A percentile compares a stretch with the other conserved stretches of the same genome.
These are phyloP conservation scores for Garcia nutans DNA, from an alignment of 345 rosid genomes.

Conservation along the genomic window DNA sequence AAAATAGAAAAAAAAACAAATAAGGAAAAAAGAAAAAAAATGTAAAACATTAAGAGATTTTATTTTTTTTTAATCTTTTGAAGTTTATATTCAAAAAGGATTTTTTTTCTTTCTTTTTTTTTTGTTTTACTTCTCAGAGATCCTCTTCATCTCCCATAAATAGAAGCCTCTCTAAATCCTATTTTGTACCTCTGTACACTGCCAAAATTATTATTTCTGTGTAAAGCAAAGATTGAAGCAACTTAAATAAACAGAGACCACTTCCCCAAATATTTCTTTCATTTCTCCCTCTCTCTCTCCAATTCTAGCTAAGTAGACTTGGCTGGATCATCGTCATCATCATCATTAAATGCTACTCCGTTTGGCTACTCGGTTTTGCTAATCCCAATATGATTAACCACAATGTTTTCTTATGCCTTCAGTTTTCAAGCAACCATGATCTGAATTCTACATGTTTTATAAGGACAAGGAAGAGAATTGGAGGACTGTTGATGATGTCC, in stretches of 20 bases:
- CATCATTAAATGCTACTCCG: neutral
- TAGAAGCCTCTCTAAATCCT: constrained; percentile 16
- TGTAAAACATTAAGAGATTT: neutral
- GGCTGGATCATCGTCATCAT: neutral
- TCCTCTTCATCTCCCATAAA: constrained; percentile 2
- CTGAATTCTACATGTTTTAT: no score
- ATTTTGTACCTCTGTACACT: constrained; percentile 45
- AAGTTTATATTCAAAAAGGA: neutral
- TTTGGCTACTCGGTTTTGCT: constrained; percentile 48
- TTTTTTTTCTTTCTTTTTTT: neutral
- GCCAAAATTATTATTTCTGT: constrained; percentile 43
- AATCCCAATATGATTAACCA: constrained; percentile 65
- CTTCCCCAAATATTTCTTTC: no score
- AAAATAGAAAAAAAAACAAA: no score
- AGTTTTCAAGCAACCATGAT: constrained; percentile 42
- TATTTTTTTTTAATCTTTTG: neutral
- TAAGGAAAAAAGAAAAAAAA: neutral
- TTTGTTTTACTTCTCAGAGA: neutral
- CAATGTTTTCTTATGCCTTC: constrained; percentile 57
- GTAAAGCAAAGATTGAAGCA: constrained; percentile 20
- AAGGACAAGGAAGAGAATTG: no score
- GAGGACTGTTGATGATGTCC: no score
- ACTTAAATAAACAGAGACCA: neutral
- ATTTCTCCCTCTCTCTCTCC: neutral
- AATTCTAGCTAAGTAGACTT: neutral